Evolutionary conservation across 495 filamentous ascomycete genomes (phyloP), one percentile per base, ranked within the genome.

Genomic region (Penicillium macrosclerotiorum): DNA sequence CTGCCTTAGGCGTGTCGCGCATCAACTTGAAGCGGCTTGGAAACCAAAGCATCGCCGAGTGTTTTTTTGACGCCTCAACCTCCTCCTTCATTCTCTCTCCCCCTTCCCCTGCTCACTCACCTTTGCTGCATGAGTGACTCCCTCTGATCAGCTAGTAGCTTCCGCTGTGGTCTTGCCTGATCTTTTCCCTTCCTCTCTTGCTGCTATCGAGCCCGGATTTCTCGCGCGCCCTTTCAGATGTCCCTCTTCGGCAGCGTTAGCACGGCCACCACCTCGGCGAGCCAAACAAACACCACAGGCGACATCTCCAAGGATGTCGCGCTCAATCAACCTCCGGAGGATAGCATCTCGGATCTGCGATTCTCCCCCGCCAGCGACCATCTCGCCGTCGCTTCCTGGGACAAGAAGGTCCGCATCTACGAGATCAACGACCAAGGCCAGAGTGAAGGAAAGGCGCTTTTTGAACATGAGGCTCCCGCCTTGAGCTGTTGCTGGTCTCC

Each of bases 361-460:
- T 96, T 93, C 68, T 91, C 87, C n/a, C 82, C 88, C 0, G 71
- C 76, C 42, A 76, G 74, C 47, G 84, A 96, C 41, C 81, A 89
- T 68, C 71, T 96, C 12, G 90, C 91, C 22, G 85, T 93, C 29
- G 76, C 89, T 38, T 91, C 85, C 31, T 96, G 91, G 91, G 91
- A 96, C 60, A 94, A 91, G 65, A 90, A 88, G 55, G 88, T 95
- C 52, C 84, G 88, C 55, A 91, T 96, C 57, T 96, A 95, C 66
- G 86, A 95, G 64, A 86, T 93, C 65, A 83, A 83, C 43, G 68
- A 72, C 30, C 76, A 78, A 48, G 86, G 85, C 20, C 72, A 78
- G 52, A 89, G 84, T 60, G 74, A 82, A 65, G 87, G 86, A 30
- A 92, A 89, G 59, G 86, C 88, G 18, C 63, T 85, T 27, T 87